A percentile compares a stretch with the other conserved stretches of the same genome.
Conservation (phyloP, 495 filamentous ascomycete genomes). For the Friedmanniomyces simplex region DNA sequence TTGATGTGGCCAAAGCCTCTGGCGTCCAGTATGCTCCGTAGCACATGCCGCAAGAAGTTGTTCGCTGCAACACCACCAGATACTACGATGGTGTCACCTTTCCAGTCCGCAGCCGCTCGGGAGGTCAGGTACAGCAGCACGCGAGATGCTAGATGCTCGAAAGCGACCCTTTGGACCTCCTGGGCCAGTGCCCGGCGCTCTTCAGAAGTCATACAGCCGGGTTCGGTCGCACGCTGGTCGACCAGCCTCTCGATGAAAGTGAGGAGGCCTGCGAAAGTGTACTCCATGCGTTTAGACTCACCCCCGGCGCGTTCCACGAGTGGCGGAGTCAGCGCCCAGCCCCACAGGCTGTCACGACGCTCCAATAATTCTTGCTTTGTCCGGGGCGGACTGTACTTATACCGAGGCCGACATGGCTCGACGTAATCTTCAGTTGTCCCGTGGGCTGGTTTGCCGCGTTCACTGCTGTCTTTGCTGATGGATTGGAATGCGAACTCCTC, state of each 20-base stretch:
- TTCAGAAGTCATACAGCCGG: constrained; percentile 24
- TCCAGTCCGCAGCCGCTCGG: constrained; percentile 17
- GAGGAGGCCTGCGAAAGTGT: constrained; percentile 56
- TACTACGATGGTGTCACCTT: constrained; percentile 58
- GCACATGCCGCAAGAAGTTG: constrained; percentile 57
- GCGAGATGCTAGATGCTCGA: constrained; percentile 74
- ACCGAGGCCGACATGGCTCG: constrained; percentile 26
- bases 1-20: constrained; percentile 52
- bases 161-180: constrained; percentile 65
- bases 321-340: constrained; percentile 49
- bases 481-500: constrained; percentile 67
- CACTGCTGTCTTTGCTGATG: constrained; percentile 11
- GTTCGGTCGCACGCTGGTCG: constrained; percentile 8
- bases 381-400: constrained; percentile 44
- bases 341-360: constrained; percentile 35
- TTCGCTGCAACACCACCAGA: constrained; percentile 88
- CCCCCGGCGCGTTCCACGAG: constrained; percentile 37
- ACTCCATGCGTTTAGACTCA: constrained; percentile 35
- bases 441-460: too few species aligned
- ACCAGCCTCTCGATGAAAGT: constrained; percentile 43
- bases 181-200: constrained; percentile 57
- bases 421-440: not conserved
- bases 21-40: constrained; percentile 50
- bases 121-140: constrained; percentile 53
- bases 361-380: constrained; percentile 45